Evolutionary conservation across 345 rosid species (phyloP).

Genomic region (Rhodamnia argentea): DNA sequence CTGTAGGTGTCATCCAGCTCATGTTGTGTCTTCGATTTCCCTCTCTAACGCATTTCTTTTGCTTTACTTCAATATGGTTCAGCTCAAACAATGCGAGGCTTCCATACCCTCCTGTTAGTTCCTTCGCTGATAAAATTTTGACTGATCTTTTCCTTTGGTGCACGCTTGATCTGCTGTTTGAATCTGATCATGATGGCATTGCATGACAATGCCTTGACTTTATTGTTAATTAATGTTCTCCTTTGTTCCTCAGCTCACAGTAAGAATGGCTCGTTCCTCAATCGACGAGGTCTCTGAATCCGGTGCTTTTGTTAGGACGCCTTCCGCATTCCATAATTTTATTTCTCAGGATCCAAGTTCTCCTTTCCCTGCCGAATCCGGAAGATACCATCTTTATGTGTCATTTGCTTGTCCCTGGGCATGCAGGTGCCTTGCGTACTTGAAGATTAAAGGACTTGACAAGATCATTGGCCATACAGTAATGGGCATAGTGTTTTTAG

Average conservation of each 20-base stretch:
- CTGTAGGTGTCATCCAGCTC: not conserved
- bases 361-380: constrained; percentile 1
- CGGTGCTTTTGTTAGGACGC: not conserved
- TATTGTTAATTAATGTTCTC: not conserved
- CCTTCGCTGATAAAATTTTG: not conserved
- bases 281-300: not conserved
- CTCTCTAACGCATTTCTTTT: not conserved
- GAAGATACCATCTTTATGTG: constrained; percentile 9
- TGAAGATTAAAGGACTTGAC: constrained; percentile 44
- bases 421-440: constrained; percentile 30
- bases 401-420: constrained; percentile 8
- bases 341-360: constrained; percentile 5
- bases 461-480: constrained; percentile 25
- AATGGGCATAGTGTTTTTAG: not conserved
- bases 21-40: not conserved
- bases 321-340: not conserved
- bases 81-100: not conserved
- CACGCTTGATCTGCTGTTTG: not conserved
- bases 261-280: not conserved
- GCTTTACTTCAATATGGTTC: not conserved
- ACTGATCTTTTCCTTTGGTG: not conserved
- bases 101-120: not conserved
- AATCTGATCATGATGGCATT: not conserved
- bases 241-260: not conserved
- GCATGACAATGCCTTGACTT: not conserved